Percentiles rank a stretch among this genome's conserved stretches.
Evolutionary conservation across 2,329 filamentous ascomycete species (phyloP).

Genomic region (Paramyrothecium sp.): DNA sequence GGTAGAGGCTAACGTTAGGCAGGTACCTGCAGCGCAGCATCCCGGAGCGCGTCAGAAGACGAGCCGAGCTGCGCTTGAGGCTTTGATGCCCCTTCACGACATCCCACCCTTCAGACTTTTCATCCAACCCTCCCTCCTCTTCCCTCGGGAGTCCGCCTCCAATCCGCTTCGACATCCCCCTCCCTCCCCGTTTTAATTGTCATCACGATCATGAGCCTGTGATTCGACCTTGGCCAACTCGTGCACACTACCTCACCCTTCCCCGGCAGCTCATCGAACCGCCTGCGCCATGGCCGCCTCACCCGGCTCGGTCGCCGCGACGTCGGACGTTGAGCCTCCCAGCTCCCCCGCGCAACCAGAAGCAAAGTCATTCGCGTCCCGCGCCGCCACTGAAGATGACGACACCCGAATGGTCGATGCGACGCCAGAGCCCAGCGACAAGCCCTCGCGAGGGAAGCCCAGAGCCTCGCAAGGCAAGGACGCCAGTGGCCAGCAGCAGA

Average conservation of each 20-base stretch:
- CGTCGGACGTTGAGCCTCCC: slow-evolving; percentile 44
- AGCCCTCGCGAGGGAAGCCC: slow-evolving; percentile 32
- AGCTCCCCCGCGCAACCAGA: slow-evolving; percentile 44
- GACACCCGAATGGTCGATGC: slow-evolving; percentile 40
- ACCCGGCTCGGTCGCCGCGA: slow-evolving; percentile 36
- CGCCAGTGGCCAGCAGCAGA: slow-evolving; percentile 32
- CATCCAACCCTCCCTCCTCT: background rate
- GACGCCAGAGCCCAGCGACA: slow-evolving; percentile 39
- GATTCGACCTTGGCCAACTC: slow-evolving; percentile 5
- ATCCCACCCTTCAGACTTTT: background rate
- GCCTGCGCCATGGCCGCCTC: slow-evolving; percentile 34
- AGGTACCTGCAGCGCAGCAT: too few relatives aligned
- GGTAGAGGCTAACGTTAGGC: too few relatives aligned
- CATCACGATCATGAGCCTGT: slow-evolving; percentile 13
- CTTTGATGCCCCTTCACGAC: background rate
- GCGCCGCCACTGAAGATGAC: slow-evolving; percentile 45
- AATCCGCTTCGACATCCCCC: background rate
- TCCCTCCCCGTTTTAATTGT: background rate
- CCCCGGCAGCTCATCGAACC: slow-evolving; percentile 2
- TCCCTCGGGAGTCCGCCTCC: background rate
- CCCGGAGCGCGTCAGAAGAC: too few relatives aligned
- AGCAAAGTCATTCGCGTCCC: slow-evolving; percentile 45
- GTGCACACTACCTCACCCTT: slow-evolving; percentile 2
- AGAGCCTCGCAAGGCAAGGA: slow-evolving; percentile 33
- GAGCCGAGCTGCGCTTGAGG: background rate